These are phyloP conservation scores for Aspergillus coremiiformis DNA, from an alignment of 495 filamentous ascomycete species.

Conservation along the genomic window DNA sequence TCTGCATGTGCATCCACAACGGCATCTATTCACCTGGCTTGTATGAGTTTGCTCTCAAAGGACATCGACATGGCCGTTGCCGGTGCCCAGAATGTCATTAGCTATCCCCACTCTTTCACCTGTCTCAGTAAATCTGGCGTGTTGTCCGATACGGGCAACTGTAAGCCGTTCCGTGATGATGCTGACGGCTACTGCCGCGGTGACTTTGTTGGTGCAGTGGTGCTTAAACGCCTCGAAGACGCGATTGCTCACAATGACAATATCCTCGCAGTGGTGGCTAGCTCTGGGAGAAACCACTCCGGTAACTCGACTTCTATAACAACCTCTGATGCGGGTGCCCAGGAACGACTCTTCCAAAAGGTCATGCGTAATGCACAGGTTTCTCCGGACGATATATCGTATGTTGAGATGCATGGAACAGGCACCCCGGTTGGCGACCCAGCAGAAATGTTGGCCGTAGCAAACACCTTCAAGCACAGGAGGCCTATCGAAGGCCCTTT, in stretches of 20 bases:
- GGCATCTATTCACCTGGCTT: background rate
- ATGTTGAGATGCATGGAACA: conserved; percentile 46
- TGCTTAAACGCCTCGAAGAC: conserved; percentile 40
- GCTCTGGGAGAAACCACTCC: conserved; percentile 30
- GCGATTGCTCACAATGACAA: conserved; percentile 37
- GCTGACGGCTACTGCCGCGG: background rate
- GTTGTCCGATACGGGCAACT: background rate
- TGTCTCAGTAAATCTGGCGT: background rate
- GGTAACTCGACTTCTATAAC: conserved; percentile 35
- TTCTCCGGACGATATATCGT: conserved; percentile 39
- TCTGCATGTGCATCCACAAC: background rate
- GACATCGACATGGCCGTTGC: background rate
- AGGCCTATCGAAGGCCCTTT: conserved; percentile 3
- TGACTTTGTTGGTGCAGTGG: conserved; percentile 27
- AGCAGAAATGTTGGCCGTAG: conserved; percentile 22
- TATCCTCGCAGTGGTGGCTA: conserved; percentile 33
- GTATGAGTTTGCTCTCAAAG: background rate
- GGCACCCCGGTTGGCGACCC: conserved; percentile 36
- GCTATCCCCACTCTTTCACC: background rate
- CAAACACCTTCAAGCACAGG: conserved; percentile 14
- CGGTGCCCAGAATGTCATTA: background rate
- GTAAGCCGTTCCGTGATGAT: background rate
- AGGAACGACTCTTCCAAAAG: conserved; percentile 36
- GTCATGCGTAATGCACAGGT: conserved; percentile 39
- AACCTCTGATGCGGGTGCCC: conserved; percentile 38